Base-by-base conservation (phyloP, 345 rosid genomes). In the Eucalyptus polyanthemos region DNA sequence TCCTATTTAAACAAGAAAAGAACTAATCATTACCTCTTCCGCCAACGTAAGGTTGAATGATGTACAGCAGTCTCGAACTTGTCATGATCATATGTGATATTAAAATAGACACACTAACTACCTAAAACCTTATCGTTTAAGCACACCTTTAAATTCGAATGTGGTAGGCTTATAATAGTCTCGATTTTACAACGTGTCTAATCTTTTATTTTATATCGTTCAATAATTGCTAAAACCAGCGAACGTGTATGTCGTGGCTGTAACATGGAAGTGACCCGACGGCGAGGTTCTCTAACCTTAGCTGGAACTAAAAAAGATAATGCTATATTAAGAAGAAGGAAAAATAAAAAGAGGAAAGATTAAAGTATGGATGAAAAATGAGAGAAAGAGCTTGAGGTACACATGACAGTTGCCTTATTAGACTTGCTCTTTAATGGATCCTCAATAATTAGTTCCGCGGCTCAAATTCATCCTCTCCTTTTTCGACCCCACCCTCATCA, bases 191-290 rank as follows among this genome's bases (percentile, higher is more conserved):
- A 76, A 76, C 13, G 25, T 40, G 27, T 25, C 2, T 11, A 5
- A 76, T 21, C 9, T 17, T 19, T 11, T 19, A 45, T 45, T 11
- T 76, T 11, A 11, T 21, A 40, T 76, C 6, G 1, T 40, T 21
- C 27, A 15, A 40, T 40, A 40, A 0, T 1, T 40, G 47, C 47
- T 40, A 76, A 76, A 76, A 76, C 27, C 15, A 76, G 9, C 11
- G 83, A 76, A 76, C 42, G 69, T 27, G 69, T 0, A 62, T 6
- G 45, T 37, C 14, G 14, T 11, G 45, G 14, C 27, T 0, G 27
- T 37, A 13, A 37, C 83, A 72, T 5, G 14, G 45, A 37, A 72
- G 8, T 37, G 25, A 72, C 5, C 14, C 83, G 27, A 37, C 8
- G 14, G 27, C 25, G 0, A 19, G 27, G 14, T 37, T 72, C 1